Evolutionary conservation across 805 yeast genomes (phyloP).

Genomic region (Schizosaccharomyces japonicus): DNA sequence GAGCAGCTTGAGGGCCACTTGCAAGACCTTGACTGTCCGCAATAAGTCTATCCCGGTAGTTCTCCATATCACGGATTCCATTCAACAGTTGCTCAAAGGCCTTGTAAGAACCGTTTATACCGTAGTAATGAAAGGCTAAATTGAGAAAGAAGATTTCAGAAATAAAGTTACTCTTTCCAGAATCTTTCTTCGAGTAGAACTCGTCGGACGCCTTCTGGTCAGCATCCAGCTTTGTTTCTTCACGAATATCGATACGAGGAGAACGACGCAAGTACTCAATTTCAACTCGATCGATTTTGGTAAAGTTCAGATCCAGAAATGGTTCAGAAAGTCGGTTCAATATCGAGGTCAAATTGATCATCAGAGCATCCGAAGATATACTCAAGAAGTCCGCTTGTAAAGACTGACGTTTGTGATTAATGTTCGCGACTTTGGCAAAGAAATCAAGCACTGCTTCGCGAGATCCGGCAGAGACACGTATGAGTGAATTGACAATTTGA

Average conservation of each 20-base stretch:
- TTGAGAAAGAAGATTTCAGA: slow-evolving; percentile 71
- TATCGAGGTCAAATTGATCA: slow-evolving; percentile 49
- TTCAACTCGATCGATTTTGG: slow-evolving; percentile 58
- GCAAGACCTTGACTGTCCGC: slow-evolving; percentile 17
- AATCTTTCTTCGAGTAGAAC: slow-evolving; percentile 24
- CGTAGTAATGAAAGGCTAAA: slow-evolving; percentile 62
- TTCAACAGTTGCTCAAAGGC: slow-evolving; percentile 31
- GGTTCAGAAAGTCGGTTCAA: slow-evolving; percentile 59
- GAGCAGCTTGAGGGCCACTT: slow-evolving; percentile 9
- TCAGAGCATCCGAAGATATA: slow-evolving; percentile 55
- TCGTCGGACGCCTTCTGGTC: slow-evolving; percentile 46
- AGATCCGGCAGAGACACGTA: slow-evolving; percentile 46
- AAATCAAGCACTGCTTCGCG: slow-evolving; percentile 41
- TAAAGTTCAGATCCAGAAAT: slow-evolving; percentile 41
- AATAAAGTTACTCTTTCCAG: slow-evolving; percentile 43
- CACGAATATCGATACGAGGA: slow-evolving; percentile 37
- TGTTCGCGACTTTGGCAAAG: slow-evolving; percentile 51
- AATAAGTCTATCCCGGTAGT: slow-evolving; percentile 26
- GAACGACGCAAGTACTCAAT: slow-evolving; percentile 36
- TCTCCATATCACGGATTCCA: slow-evolving; percentile 25
- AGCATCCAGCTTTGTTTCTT: slow-evolving; percentile 66
- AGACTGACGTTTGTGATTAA: slow-evolving; percentile 70
- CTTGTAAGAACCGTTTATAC: slow-evolving; percentile 55
- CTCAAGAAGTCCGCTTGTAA: slow-evolving; percentile 47
- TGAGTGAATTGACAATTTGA: slow-evolving; percentile 42